These are phyloP conservation scores for Metschnikowia bowlesiae DNA, from an alignment of 805 yeast genomes.

Conservation along the genomic window DNA sequence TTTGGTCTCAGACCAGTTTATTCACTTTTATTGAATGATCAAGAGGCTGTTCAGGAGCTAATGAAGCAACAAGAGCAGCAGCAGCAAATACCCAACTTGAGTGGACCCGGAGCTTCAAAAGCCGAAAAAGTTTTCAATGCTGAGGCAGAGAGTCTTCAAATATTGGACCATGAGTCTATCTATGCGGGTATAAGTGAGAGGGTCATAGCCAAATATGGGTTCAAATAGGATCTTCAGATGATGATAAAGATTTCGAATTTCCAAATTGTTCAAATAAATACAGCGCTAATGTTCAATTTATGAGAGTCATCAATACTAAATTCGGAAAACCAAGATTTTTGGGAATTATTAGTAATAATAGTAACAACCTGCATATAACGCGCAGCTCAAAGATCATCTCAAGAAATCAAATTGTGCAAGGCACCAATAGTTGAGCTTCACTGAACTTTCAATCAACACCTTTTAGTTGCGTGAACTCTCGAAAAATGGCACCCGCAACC, in stretches of 20 bases:
- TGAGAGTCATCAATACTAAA: no score
- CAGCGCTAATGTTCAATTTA: not conserved
- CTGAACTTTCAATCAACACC: not conserved
- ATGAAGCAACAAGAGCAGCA: conserved; percentile 37
- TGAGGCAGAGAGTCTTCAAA: conserved; percentile 71
- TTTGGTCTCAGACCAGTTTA: conserved; percentile 80
- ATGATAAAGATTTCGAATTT: not conserved
- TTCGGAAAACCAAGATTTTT: no score
- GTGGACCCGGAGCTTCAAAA: conserved; percentile 59
- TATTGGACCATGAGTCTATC: conserved; percentile 48
- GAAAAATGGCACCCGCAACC: conserved; percentile 22
- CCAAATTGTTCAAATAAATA: not conserved
- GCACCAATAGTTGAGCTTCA: not conserved
- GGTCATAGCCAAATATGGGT: conserved; percentile 9
- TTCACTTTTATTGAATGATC: conserved; percentile 59
- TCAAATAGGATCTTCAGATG: not conserved
- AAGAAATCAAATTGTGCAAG: not conserved
- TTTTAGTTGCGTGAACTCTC: not conserved
- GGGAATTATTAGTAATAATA: not conserved
- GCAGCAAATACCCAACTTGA: conserved; percentile 36
- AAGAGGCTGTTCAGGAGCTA: conserved; percentile 42
- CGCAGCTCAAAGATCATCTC: conserved; percentile 2
- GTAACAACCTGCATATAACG: not conserved
- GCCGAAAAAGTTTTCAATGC: conserved; percentile 58
- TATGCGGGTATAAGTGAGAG: conserved; percentile 49